phyloP scores from a whole-genome alignment of 2,329 filamentous ascomycete species.

The Karstenula rhodostoma region DNA sequence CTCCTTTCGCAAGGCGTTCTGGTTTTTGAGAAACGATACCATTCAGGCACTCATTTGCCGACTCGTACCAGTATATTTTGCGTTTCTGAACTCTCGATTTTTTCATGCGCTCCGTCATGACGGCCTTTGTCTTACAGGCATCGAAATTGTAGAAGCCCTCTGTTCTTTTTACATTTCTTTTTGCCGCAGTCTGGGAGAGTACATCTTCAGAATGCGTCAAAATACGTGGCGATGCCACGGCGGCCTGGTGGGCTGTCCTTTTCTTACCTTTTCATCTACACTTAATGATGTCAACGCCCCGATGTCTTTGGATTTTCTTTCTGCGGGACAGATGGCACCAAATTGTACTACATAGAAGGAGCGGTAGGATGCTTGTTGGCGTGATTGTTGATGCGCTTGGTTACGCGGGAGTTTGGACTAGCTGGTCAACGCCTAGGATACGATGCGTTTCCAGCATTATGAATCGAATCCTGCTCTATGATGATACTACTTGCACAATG shows the following conservation, averaged over 20 bases:
- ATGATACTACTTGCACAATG: background rate
- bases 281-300: slow-evolving; percentile 6
- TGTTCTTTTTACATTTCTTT: slow-evolving; percentile 3
- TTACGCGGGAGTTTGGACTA: background rate
- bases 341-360: slow-evolving; percentile 34
- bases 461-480: slow-evolving; percentile 24
- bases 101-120: slow-evolving; percentile 11
- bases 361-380: slow-evolving; percentile 17
- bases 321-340: slow-evolving; percentile 34
- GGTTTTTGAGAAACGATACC: slow-evolving; percentile 37
- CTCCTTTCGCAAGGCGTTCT: slow-evolving; percentile 30
- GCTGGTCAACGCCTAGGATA: background rate
- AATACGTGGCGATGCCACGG: slow-evolving; percentile 38
- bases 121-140: slow-evolving; percentile 18
- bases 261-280: slow-evolving; percentile 14
- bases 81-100: slow-evolving; percentile 11
- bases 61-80: slow-evolving; percentile 34
- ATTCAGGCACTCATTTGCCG: slow-evolving; percentile 46
- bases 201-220: slow-evolving; percentile 19
- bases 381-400: slow-evolving; percentile 14
- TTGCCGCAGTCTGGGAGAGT: background rate
- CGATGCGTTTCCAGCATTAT: background rate
- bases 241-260: slow-evolving; percentile 26
- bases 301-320: slow-evolving; percentile 11
- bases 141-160: slow-evolving; percentile 25